Percentiles rank a stretch among this genome's conserved stretches.
phyloP scores from a whole-genome alignment of 2,329 filamentous ascomycete genomes.

The Fusarium beomiforme region DNA sequence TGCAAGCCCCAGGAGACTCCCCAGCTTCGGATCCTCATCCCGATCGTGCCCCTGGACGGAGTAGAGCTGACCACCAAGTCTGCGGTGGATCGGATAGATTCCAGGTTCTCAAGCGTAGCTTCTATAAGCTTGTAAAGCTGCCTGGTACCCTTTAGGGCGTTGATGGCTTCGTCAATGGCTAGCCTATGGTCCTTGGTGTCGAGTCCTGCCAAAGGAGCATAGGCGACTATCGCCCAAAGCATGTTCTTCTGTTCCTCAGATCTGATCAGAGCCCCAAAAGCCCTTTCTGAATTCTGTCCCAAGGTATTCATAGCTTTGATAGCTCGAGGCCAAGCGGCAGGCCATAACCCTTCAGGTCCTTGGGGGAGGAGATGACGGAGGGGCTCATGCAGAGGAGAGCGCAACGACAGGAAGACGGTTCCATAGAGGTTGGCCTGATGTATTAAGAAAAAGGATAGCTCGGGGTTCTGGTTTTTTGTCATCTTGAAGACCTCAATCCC shows the following conservation, averaged over 20 bases:
- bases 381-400: neutral
- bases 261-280: neutral
- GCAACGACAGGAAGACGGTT: neutral
- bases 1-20: neutral
- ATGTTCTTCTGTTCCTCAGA: neutral
- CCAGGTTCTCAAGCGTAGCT: neutral
- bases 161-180: neutral
- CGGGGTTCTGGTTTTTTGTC: neutral
- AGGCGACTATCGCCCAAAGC: neutral
- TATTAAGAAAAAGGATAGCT: neutral
- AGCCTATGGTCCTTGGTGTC: neutral
- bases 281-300: neutral
- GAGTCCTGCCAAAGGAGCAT: neutral
- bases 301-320: neutral
- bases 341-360: neutral
- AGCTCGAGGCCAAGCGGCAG: neutral
- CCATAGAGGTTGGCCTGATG: neutral
- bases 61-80: neutral
- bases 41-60: neutral
- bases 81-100: neutral
- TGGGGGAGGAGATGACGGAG: neutral
- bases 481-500: neutral
- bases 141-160: neutral
- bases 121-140: neutral
- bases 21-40: neutral